These are phyloP conservation scores for Odonthalia washingtoniensis DNA, from an alignment of 31 red algal genomes.

Conservation along the genomic window DNA sequence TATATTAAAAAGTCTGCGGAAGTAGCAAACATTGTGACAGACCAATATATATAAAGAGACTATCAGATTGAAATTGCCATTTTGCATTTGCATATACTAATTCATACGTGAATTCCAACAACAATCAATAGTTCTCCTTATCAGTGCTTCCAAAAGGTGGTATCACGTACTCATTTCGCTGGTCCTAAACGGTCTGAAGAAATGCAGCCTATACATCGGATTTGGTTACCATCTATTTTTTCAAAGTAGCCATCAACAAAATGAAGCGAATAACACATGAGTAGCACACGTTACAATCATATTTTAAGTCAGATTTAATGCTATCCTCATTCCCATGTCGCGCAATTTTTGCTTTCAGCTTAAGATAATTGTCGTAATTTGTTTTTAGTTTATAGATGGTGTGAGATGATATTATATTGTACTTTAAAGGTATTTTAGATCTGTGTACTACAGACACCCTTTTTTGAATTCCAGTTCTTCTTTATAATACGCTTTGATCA, in stretches of 20 bases:
- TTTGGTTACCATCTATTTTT: neutral
- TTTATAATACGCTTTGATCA: neutral
- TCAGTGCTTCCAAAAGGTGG: neutral
- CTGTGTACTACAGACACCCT: neutral
- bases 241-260: neutral
- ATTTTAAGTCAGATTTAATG: neutral
- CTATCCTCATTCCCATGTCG: neutral
- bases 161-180: neutral
- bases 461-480: neutral
- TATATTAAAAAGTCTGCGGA: neutral
- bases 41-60: neutral
- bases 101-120: neutral
- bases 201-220: neutral
- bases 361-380: neutral
- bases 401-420: neutral
- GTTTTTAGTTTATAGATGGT: neutral
- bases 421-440: neutral
- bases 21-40: neutral
- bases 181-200: neutral
- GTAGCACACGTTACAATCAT: neutral
- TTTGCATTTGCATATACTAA: neutral
- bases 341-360: neutral
- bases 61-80: neutral
- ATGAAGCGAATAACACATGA: neutral
- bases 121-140: neutral